Percentiles rank a stretch among this genome's conserved stretches.
phyloP scores from a whole-genome alignment of 768 basidiomycete species.

The Mycena indigotica region DNA sequence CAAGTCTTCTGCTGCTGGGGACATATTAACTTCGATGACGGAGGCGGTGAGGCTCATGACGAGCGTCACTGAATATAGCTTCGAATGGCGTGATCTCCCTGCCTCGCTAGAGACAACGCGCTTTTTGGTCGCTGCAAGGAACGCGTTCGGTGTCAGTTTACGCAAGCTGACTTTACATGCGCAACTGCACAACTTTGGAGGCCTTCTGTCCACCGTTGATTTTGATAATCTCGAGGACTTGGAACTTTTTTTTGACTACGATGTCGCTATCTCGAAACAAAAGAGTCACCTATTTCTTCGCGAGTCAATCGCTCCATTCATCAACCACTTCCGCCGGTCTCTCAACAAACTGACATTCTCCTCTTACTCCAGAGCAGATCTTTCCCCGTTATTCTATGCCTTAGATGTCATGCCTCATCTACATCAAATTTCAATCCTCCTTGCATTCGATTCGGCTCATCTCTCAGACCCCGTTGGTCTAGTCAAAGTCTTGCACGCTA shows the following conservation, averaged over 20 bases:
- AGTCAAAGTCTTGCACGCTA: constrained; percentile 1
- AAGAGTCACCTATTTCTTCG: constrained; percentile 25
- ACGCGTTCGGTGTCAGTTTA: constrained; percentile 35
- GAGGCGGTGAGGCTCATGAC: constrained; percentile 37
- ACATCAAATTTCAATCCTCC: constrained; percentile 4
- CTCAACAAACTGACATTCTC: constrained; percentile 36
- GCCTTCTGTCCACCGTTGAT: constrained; percentile 29
- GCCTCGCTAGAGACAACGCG: constrained; percentile 30
- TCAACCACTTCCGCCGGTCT: constrained; percentile 28
- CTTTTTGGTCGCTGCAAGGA: constrained; percentile 32
- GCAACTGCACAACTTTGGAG: constrained; percentile 24
- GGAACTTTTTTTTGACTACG: constrained; percentile 39
- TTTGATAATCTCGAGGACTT: constrained; percentile 35
- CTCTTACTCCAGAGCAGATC: constrained; percentile 34
- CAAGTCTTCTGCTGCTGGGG: constrained; percentile 12
- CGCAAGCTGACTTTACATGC: constrained; percentile 37
- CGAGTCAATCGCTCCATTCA: constrained; percentile 33
- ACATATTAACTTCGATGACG: constrained; percentile 35
- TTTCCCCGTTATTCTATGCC: constrained; percentile 36
- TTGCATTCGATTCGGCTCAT: constrained; percentile 13
- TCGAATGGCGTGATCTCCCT: constrained; percentile 43
- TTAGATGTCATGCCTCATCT: constrained; percentile 27
- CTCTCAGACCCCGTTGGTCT: constrained; percentile 14
- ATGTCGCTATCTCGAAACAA: constrained; percentile 26
- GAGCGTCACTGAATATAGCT: constrained; percentile 35